phyloP scores from a whole-genome alignment of 179 eudicot genomes.

The Silene coronaria region DNA sequence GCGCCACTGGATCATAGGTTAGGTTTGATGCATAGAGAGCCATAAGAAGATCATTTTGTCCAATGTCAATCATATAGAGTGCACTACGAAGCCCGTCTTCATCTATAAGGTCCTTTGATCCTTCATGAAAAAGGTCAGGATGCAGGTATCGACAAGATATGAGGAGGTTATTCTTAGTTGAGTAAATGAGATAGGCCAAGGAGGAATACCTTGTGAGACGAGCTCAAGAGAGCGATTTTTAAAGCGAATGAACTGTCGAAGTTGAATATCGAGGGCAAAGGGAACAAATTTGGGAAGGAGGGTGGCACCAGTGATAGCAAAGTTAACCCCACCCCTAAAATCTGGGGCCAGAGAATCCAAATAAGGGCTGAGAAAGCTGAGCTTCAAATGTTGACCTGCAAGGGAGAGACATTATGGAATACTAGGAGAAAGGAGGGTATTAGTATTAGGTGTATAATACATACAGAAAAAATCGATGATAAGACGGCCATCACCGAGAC shows the following conservation, averaged over 20 bases:
- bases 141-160: too few relatives aligned
- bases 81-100: slow-evolving; percentile 37
- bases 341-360: slow-evolving; percentile 36
- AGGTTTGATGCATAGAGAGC: slow-evolving; percentile 38
- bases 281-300: slow-evolving; percentile 35
- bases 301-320: slow-evolving; percentile 38
- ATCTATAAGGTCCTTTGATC: slow-evolving; percentile 22
- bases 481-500: slow-evolving; percentile 44
- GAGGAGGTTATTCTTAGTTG: background rate
- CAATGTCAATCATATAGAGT: slow-evolving; percentile 41
- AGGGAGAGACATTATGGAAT: background rate
- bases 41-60: slow-evolving; percentile 40
- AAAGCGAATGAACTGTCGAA: slow-evolving; percentile 41
- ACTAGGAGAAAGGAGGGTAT: too few relatives aligned
- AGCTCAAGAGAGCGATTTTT: slow-evolving; percentile 41
- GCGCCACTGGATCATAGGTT: slow-evolving; percentile 31
- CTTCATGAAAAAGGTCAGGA: slow-evolving; percentile 12
- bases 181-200: background rate
- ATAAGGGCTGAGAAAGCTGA: slow-evolving; percentile 35
- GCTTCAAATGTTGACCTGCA: slow-evolving; percentile 31
- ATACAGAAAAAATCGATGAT: slow-evolving; percentile 45
- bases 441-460: too few relatives aligned
- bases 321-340: slow-evolving; percentile 40
- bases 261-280: slow-evolving; percentile 37
- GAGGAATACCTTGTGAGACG: slow-evolving; percentile 26